Conservation (phyloP, 2,329 filamentous ascomycete genomes). For the Fusarium algeriense region DNA sequence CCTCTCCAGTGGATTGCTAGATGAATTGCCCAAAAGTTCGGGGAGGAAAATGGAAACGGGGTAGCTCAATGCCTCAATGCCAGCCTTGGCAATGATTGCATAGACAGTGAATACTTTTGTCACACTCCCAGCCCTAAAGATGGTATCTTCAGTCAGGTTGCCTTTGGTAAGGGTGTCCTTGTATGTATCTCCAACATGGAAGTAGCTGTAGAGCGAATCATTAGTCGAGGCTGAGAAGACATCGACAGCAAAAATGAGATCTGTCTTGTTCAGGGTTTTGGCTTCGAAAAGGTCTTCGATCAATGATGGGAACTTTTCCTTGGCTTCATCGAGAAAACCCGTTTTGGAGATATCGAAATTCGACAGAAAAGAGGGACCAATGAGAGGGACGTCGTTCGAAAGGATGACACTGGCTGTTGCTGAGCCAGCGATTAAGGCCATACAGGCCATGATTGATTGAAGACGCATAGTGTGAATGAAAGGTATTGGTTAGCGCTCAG, state of each 20-base stretch:
- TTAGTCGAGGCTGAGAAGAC: conserved; percentile 46
- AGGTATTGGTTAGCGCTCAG: too few species aligned
- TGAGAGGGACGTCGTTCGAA: conserved; percentile 36
- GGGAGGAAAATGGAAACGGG: conserved; percentile 36
- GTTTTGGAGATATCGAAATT: conserved; percentile 39
- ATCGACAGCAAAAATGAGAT: conserved; percentile 40
- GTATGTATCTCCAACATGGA: conserved; percentile 31
- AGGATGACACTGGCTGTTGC: conserved; percentile 13
- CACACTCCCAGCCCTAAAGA: conserved; percentile 32
- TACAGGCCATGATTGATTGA: not conserved
- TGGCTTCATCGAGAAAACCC: conserved; percentile 9
- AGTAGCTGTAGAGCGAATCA: conserved; percentile 41
- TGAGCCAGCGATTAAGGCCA: not conserved
- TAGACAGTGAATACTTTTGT: conserved; percentile 35
- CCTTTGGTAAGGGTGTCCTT: conserved; percentile 32
- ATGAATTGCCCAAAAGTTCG: conserved; percentile 29
- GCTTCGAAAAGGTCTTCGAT: conserved; percentile 25
- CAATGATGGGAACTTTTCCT: conserved; percentile 16
- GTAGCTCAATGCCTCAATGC: conserved; percentile 30
- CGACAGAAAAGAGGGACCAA: conserved; percentile 37
- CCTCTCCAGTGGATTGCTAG: not conserved
- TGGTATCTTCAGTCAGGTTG: conserved; percentile 28
- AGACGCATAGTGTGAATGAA: not conserved
- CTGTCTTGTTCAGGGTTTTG: conserved; percentile 23
- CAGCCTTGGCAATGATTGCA: conserved; percentile 30